Evolutionary conservation across 2,329 filamentous ascomycete species (phyloP), one percentile per base, ranked within the genome.

Genomic region (Polychaeton citri): DNA sequence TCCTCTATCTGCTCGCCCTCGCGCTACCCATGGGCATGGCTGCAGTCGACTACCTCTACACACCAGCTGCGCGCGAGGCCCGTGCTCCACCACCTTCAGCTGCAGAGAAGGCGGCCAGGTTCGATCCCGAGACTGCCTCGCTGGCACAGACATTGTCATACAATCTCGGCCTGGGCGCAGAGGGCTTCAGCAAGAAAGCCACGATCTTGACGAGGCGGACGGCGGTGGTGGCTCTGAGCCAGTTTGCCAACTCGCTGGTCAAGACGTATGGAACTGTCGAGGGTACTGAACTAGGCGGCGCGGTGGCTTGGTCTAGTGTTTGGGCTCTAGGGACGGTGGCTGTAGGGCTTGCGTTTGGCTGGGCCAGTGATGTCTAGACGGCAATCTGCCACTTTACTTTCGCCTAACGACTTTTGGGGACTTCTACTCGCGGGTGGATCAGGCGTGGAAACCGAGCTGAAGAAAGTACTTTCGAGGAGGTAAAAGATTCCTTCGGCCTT

Each of bases 11-110:
- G 8, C 33, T 75, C 24, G 57, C 71, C 28, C 66, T 71, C 6
- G 66, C 82, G 33, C 59, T 85, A 3, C 76, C 79, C 1, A 68
- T 82, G 13, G 87, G 86, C 2, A 65, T 75, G 42, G 81, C 83
- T 1, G 76, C 79, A 4, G 76, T 76, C 42, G 71, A 72, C 32
- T 88, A 92, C 55, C 74, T 95, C 46, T 92, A 94, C 56, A 72
- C 74, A 26, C 76, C 79, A 2, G 71, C 74, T 16, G 71, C 74
- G 13, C 24, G 24, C 24, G 62, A 69, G 65, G 24, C 35, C 40
- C 28, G 43, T 38, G n/a, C 51, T 46, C 32, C 46, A 48, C 16
- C 45, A 16, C 38, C 41, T 6, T 36, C 35, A 10, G 20, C 44
- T 9, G 39, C 43, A 19, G 40, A 40, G 32, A 38, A 76, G 42